Conservation (phyloP, 352 stramenopile genomes). For the Phytophthora syringae region DNA sequence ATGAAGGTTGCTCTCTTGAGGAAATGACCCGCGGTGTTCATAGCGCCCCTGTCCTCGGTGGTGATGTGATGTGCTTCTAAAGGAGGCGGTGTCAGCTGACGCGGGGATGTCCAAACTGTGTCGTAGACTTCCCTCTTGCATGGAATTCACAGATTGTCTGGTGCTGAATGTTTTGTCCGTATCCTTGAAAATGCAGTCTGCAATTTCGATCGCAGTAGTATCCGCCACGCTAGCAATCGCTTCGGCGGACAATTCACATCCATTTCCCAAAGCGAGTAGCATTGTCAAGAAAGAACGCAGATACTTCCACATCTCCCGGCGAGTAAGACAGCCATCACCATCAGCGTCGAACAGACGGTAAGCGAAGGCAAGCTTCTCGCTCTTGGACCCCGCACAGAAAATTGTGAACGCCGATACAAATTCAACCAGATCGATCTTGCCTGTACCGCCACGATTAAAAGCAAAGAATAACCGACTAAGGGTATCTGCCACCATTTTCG, state of each 20-base stretch:
- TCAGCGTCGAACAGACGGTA: slow-evolving; percentile 93
- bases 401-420: slow-evolving; percentile 95
- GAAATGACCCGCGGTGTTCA: slow-evolving; percentile 76
- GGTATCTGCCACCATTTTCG: slow-evolving; percentile 79
- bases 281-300: slow-evolving; percentile 95
- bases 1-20: slow-evolving; percentile 58
- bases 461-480: slow-evolving; percentile 86
- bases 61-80: slow-evolving; percentile 31
- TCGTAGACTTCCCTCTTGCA: slow-evolving; percentile 39
- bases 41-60: slow-evolving; percentile 53
- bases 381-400: slow-evolving; percentile 95
- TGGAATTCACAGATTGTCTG: slow-evolving; percentile 32
- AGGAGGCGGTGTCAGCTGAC: slow-evolving; percentile 49
- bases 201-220: slow-evolving; percentile 83
- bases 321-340: slow-evolving; percentile 89
- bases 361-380: slow-evolving; percentile 93
- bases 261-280: slow-evolving; percentile 94
- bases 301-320: slow-evolving; percentile 93
- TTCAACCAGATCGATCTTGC: slow-evolving; percentile 88
- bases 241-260: slow-evolving; percentile 80
- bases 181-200: slow-evolving; percentile 85
- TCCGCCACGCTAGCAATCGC: slow-evolving; percentile 83
- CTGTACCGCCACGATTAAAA: slow-evolving; percentile 85
- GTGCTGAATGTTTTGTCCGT: slow-evolving; percentile 83
- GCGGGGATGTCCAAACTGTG: slow-evolving; percentile 68